Base-by-base conservation (phyloP, 192 early-diverging fungal species). In the Coemansia sp. region DNA sequence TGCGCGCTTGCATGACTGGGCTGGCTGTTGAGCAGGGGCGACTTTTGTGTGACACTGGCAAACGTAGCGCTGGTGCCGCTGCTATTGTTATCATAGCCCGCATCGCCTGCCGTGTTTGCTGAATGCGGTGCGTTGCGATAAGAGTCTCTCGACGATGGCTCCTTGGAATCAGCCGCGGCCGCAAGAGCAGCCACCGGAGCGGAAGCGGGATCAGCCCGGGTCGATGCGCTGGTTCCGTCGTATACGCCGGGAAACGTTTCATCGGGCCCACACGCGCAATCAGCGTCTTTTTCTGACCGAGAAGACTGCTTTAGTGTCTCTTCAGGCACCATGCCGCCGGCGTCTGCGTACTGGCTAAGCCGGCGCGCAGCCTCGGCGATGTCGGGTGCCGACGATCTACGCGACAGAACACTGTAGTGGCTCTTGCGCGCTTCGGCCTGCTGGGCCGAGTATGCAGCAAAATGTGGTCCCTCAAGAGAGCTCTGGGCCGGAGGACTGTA, bases 371-470 rank as follows among this genome's bases (percentile, higher is more conserved):
- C 32, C 37, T 83, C 76, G 0, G 60, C 53, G 14, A 75, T 67
- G 38, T 83, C 81, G 4, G 81, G 81, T n/a, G 81, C 81, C 8
- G 81, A 83, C 11, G 76, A 78, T 48, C 81, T 52, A 22, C 76
- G 61, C 36, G 81, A 75, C 62, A 78, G 43, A 15, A 73, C 28
- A 60, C 81, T 83, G 55, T 74, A 75, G 67, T 64, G 75, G 59
- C 75, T 77, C 64, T 71, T 71, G 43, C 75, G 79, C 14, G 66
- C 63, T 41, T 68, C 72, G 17, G 54, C 45, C 28, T 15, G 43
- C 34, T 18, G 58, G 12, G 41, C 53, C 39, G 66, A 35, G 52
- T 66, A 61, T 11, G 34, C 34, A 28, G 54, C 65, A 12, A 41
- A 28, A 11, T 60, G 9, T 33, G 52, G 72, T 20, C 45, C 68